Conservation (phyloP, 805 yeast genomes). For the Scheffersomyces spartinae region DNA sequence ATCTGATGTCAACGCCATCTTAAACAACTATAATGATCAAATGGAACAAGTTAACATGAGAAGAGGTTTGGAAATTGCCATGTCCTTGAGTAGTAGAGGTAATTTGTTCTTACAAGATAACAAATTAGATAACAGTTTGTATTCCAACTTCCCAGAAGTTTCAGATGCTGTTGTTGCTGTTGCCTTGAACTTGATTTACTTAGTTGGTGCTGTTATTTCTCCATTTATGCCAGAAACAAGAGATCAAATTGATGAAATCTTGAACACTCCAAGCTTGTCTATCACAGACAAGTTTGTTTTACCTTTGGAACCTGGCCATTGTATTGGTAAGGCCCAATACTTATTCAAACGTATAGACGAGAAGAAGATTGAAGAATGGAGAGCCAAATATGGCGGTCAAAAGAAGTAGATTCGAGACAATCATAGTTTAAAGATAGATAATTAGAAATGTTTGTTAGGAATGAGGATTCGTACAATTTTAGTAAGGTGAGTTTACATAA, state of each 20-base stretch:
- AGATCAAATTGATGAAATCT: slow-evolving; percentile 56
- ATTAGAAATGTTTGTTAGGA: too few species aligned
- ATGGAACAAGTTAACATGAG: slow-evolving; percentile 76
- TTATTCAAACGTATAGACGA: slow-evolving; percentile 89
- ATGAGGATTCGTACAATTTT: too few species aligned
- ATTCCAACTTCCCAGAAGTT: slow-evolving; percentile 60
- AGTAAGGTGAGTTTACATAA: too few species aligned
- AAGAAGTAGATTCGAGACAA: too few species aligned
- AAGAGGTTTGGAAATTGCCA: slow-evolving; percentile 83
- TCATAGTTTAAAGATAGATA: too few species aligned
- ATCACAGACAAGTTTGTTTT: slow-evolving; percentile 70
- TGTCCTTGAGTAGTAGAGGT: slow-evolving; percentile 87
- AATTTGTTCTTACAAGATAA: slow-evolving; percentile 93
- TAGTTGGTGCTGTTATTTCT: slow-evolving; percentile 67
- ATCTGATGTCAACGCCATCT: slow-evolving; percentile 49
- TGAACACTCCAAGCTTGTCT: slow-evolving; percentile 69
- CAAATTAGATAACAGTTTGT: slow-evolving; percentile 82
- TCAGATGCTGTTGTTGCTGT: slow-evolving; percentile 90
- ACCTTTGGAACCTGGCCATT: slow-evolving; percentile 67
- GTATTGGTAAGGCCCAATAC: slow-evolving; percentile 84
- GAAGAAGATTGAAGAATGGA: slow-evolving; percentile 78
- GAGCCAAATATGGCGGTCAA: slow-evolving; percentile 75
- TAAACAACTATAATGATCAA: slow-evolving; percentile 51
- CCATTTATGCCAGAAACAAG: slow-evolving; percentile 91
- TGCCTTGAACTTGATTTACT: slow-evolving; percentile 78